phyloP scores from a whole-genome alignment of 306 rosid genomes.

The Erythrophleum fordii region DNA sequence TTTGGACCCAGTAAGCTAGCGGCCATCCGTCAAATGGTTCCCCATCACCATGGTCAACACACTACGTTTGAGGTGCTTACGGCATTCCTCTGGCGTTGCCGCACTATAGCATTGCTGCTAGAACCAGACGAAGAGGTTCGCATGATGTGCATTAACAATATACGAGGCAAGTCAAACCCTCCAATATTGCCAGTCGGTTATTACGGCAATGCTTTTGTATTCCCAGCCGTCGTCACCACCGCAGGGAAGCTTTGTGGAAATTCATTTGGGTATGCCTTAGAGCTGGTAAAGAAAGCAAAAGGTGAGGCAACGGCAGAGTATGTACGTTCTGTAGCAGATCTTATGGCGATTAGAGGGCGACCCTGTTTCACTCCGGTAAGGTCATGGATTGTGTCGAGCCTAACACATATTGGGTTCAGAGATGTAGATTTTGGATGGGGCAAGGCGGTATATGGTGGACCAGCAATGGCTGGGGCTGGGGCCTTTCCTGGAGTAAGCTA shows the following conservation, averaged over 20 bases:
- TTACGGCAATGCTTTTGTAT: neutral
- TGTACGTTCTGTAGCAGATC: neutral
- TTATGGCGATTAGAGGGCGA: neutral
- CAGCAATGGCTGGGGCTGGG: neutral
- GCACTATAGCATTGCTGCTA: neutral
- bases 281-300: neutral
- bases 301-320: neutral
- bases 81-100: neutral
- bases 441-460: neutral
- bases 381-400: neutral
- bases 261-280: conserved; percentile 17
- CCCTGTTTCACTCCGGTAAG: neutral
- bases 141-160: neutral
- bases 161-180: neutral
- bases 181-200: neutral
- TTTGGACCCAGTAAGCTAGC: neutral
- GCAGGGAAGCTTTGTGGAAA: neutral
- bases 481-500: neutral
- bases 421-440: neutral
- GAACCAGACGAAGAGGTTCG: neutral
- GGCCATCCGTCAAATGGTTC: neutral
- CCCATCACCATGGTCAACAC: neutral
- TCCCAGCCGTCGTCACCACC: neutral
- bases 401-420: neutral
- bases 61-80: neutral